phyloP scores from a whole-genome alignment of 371 early-diverging fungal genomes.

The Conidiobolus coronatus region DNA sequence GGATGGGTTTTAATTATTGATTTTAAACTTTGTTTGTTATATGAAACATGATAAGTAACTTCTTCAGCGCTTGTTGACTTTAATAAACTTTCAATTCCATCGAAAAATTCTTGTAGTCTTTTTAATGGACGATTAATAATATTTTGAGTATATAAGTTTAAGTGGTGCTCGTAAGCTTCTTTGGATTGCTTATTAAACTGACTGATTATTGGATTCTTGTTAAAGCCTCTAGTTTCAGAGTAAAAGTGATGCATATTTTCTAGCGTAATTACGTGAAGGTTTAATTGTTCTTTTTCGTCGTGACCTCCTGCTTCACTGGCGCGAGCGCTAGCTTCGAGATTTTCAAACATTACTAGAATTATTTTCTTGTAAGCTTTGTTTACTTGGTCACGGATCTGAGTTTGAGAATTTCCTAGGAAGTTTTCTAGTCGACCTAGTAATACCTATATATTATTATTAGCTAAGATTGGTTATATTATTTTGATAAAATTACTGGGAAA shows the following conservation, averaged over 20 bases:
- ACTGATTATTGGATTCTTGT: conserved; percentile 40
- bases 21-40: conserved; percentile 63
- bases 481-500: conserved; percentile 41
- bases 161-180: conserved; percentile 49
- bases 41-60: conserved; percentile 59
- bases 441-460: conserved; percentile 9
- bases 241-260: conserved; percentile 87
- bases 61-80: conserved; percentile 57
- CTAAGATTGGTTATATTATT: background rate
- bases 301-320: conserved; percentile 36
- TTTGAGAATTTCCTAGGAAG: conserved; percentile 22
- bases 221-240: conserved; percentile 35
- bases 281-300: conserved; percentile 84
- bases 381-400: conserved; percentile 45
- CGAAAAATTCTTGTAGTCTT: conserved; percentile 70
- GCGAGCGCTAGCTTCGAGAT: conserved; percentile 62
- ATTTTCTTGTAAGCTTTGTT: conserved; percentile 60
- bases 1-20: conserved; percentile 66
- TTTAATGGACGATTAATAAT: conserved; percentile 74
- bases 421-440: conserved; percentile 58
- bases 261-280: conserved; percentile 61
- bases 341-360: conserved; percentile 66
- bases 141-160: conserved; percentile 59
- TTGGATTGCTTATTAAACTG: conserved; percentile 67
- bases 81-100: conserved; percentile 63